Conservation (phyloP, 2,329 filamentous ascomycete species). For the Periconia sp. region DNA sequence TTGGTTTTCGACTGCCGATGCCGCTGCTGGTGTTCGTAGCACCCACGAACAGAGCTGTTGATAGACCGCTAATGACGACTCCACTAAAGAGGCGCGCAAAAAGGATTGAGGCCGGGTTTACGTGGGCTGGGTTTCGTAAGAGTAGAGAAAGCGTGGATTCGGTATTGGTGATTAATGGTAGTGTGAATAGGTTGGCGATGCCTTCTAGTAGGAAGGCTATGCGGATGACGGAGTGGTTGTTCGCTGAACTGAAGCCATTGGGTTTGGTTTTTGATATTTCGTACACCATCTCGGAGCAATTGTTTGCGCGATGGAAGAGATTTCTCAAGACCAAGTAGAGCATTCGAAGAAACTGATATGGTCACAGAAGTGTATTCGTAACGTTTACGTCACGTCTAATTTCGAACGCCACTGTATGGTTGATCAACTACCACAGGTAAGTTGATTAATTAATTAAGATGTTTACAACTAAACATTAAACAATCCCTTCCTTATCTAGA, state of each 20-base stretch:
- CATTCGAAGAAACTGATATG: no score
- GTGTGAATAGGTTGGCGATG: conserved; percentile 28
- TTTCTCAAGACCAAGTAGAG: no score
- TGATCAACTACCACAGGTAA: no score
- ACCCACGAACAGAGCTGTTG: conserved; percentile 23
- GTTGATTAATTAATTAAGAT: no score
- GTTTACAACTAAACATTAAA: not conserved
- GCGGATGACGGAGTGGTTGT: conserved; percentile 22
- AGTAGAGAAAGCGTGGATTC: conserved; percentile 21
- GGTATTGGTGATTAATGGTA: conserved; percentile 27
- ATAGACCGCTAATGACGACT: conserved; percentile 24
- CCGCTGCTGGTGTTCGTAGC: conserved; percentile 27
- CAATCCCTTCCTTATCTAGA: no score
- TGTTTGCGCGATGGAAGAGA: no score
- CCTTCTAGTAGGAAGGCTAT: conserved; percentile 31
- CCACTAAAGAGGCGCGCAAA: conserved; percentile 27
- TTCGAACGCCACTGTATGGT: no score
- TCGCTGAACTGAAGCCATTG: conserved; percentile 6
- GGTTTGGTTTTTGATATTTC: not conserved
- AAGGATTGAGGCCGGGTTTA: conserved; percentile 24
- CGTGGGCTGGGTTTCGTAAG: conserved; percentile 20
- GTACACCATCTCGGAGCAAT: no score
- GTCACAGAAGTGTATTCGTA: no score
- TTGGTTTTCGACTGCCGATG: conserved; percentile 24
- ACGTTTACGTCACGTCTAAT: no score